Conservation (phyloP, 2,329 filamentous ascomycete genomes). For the Trichoderma sp. region DNA sequence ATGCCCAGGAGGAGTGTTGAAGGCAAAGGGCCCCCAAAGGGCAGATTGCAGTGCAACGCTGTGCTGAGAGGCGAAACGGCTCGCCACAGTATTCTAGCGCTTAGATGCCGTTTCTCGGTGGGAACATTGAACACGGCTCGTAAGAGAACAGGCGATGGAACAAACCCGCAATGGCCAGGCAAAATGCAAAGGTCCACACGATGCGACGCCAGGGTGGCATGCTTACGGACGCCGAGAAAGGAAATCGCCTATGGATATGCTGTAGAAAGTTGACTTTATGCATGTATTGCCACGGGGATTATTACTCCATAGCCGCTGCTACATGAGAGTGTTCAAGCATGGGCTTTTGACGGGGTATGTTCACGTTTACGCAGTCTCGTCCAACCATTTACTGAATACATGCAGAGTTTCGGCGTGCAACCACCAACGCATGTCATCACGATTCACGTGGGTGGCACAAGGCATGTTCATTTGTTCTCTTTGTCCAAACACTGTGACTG, state of each 20-base stretch:
- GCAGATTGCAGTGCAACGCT: neutral
- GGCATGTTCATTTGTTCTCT: neutral
- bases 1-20: too few species aligned
- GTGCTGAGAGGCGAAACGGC: neutral
- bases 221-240: neutral
- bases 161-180: neutral
- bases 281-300: neutral
- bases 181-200: neutral
- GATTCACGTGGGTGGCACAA: neutral
- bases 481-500: neutral
- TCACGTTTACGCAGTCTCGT: neutral
- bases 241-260: neutral
- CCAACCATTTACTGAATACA: neutral
- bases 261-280: neutral
- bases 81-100: neutral
- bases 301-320: neutral
- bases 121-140: neutral
- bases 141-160: neutral
- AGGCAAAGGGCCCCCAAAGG: neutral
- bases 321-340: neutral
- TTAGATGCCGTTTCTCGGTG: neutral
- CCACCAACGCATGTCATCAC: neutral
- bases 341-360: neutral
- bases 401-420: neutral
- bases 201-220: neutral